Conservation (phyloP, 106 monocot species). For the Dendrobium officinale region DNA sequence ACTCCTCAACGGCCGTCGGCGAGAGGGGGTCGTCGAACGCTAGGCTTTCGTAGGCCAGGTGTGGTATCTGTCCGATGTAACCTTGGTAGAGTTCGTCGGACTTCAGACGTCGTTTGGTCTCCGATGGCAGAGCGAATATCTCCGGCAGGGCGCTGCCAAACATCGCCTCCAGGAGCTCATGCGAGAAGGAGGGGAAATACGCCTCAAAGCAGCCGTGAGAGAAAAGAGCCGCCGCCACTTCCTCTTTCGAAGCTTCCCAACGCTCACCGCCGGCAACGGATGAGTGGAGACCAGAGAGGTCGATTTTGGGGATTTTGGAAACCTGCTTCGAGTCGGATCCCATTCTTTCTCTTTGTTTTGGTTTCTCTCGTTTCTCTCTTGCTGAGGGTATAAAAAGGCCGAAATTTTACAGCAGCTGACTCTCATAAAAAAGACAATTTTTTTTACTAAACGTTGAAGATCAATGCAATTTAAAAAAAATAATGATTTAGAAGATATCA, state of each 20-base stretch:
- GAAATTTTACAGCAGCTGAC: too few species aligned
- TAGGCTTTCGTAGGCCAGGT: conserved; percentile 31
- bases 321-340: neutral
- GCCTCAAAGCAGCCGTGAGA: conserved; percentile 35
- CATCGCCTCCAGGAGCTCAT: conserved; percentile 18
- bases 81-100: conserved; percentile 19
- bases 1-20: conserved; percentile 7
- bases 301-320: conserved; percentile 5
- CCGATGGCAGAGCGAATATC: conserved; percentile 31
- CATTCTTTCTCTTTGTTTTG: neutral
- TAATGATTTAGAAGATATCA: too few species aligned
- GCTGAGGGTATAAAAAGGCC: too few species aligned
- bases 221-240: conserved; percentile 20
- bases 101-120: conserved; percentile 22
- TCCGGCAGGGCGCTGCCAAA: conserved; percentile 18
- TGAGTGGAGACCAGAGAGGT: conserved; percentile 8
- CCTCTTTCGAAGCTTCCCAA: conserved; percentile 21
- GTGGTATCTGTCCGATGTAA: conserved; percentile 20
- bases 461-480: too few species aligned
- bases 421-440: too few species aligned
- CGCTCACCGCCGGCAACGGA: neutral
- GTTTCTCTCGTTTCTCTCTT: too few species aligned
- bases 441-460: too few species aligned
- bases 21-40: conserved; percentile 11
- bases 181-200: conserved; percentile 14